Base-by-base conservation (phyloP, 352 stramenopile species). In the Globisporangium nodosum region DNA sequence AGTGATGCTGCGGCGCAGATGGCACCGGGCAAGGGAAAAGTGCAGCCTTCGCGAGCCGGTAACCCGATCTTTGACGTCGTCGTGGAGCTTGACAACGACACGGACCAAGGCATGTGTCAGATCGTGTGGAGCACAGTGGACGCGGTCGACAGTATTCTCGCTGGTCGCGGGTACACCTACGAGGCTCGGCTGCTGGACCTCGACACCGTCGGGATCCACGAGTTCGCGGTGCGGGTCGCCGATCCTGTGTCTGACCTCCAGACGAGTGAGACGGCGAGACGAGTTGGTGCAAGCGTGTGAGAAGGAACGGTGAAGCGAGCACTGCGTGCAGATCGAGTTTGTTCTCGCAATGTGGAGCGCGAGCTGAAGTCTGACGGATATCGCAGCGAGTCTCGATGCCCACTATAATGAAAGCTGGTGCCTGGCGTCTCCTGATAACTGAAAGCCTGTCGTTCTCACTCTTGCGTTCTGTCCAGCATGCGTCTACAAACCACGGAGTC, bases 51-150 rank as follows among this genome's bases (percentile, higher is more conserved):
- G 68, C 71, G 79, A 20, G 65, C 50, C 40, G 78, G 73, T 8
- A 74, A 73, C 16, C 83, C 86, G 4, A 85, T 87, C 20, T 96
- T 96, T 60, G 85, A 96, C 35, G 71, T 90, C 50, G 83, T 96
- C 52, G 76, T 96, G n/a, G 88, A 96, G 58, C 56, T 96, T 18
- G 68, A 81, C 42, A 47, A 47, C 40, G 60, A 79, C 39, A 68
- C 72, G 2, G 54, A 68, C 33, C 70, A 64, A n/a, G 66, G 90
- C 47, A 63, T 69, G 24, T 96, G 79, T 64, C 63, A 67, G 13
- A 78, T 96, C 48, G 81, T 92, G 51, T 79, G 63, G 59, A 63
- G 94, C 65, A 71, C 78, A 16, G 84, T 65, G 1, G 65, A 74
- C n/a, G 81, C 85, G 5, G 85, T 94, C 12, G 84, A 95, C 61